Evolutionary conservation across 768 basidiomycete species (phyloP), one percentile per base, ranked within the genome.

Genomic region (Russula dissimulans): DNA sequence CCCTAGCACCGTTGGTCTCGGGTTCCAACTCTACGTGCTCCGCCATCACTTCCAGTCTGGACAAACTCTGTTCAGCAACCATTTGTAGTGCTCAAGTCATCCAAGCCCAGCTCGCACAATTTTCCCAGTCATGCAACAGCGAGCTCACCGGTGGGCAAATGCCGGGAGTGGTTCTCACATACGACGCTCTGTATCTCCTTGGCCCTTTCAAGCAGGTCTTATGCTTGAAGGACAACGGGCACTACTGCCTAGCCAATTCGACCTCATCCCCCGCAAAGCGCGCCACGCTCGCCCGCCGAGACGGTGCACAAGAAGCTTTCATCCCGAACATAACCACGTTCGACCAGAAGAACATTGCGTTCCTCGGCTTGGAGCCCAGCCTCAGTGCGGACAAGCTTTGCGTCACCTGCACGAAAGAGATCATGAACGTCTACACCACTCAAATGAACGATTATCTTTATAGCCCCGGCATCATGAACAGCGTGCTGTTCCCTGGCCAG

Each of bases 121-220:
- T 97, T 75, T 85, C 85, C 71, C 67, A 79, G 9, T 77, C 80
- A 11, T 99, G 95, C 78, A 59, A 75, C 1, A 59, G 68, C 18
- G 95, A 98, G 75, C 75, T 99, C 66, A 82, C 81, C 3, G 73
- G 79, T 10, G 68, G 57, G 50, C 69, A 74, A 49, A 80, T 79
- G 63, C 1, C 47, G 0, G 70, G 76, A 29, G 87, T 97, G 48
- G 70, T 82, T 70, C 66, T 72, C 31, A 72, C 81, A 2, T 99
- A 98, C 74, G 95, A 97, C 69, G 75, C 83, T 34, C 74, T 97
- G 32, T 99, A 91, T 75, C 64, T 78, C 60, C 64, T 95, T 47
- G 62, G 69, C 11, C 92, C 94, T 8, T 70, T 95, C 69, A 75
- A 74, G 62, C 65, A 70, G 6, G 85, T 92, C 31, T 69, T 91